A percentile compares a stretch with the other conserved stretches of the same genome.
Evolutionary conservation across 257 asterid genomes (phyloP).

Genomic region (Gentiana macrophylla): DNA sequence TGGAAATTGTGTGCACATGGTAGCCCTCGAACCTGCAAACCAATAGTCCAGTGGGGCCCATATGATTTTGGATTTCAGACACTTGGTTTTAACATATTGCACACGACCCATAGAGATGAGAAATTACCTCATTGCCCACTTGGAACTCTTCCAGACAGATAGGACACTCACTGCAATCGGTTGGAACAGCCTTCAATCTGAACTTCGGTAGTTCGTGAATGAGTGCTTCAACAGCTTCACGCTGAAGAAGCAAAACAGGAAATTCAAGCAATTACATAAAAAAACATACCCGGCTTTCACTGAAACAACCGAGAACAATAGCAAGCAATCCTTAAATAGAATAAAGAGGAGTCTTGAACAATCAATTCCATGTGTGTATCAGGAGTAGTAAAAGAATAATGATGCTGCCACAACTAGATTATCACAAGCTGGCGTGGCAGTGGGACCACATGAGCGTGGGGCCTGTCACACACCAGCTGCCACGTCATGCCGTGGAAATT

Average conservation of each 20-base stretch:
- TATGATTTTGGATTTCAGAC: too few species aligned
- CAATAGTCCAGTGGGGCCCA: too few species aligned
- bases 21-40: constrained; percentile 76
- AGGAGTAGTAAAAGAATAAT: too few species aligned
- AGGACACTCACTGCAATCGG: constrained; percentile 94
- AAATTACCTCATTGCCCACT: constrained; percentile 73
- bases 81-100: too few species aligned
- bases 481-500: too few species aligned
- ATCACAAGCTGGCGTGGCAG: too few species aligned
- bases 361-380: too few species aligned
- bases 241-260: constrained; percentile 28
- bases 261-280: background rate
- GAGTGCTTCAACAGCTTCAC: constrained; percentile 96
- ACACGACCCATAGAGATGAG: background rate
- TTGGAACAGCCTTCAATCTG: constrained; percentile 82
- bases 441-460: too few species aligned
- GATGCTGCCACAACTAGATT: too few species aligned
- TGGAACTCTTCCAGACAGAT: constrained; percentile 91
- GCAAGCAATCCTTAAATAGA: background rate
- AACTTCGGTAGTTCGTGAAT: constrained; percentile 95
- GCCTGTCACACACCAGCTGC: too few species aligned
- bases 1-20: constrained; percentile 99
- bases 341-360: too few species aligned
- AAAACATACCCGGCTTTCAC: background rate
- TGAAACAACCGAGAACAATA: background rate